Conservation (phyloP, 192 early-diverging fungal genomes). For the Fimicolochytrium jonesii region DNA sequence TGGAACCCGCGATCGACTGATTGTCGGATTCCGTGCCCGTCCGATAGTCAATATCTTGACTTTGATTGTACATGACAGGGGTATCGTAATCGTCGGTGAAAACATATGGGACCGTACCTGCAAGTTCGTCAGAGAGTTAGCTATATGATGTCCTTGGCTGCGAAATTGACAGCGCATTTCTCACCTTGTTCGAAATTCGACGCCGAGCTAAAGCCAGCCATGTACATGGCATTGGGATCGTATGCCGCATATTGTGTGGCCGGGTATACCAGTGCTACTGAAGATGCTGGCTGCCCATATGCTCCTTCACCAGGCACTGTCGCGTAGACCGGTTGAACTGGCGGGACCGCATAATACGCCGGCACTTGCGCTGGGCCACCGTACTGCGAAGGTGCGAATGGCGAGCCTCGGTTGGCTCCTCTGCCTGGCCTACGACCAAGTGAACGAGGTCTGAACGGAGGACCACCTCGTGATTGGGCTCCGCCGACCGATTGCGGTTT, state of each 20-base stretch:
- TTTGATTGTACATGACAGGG: background rate
- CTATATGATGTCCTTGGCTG: background rate
- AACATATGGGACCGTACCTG: background rate
- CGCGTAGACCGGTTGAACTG: too few relatives aligned
- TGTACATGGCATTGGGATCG: background rate
- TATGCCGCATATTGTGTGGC: background rate
- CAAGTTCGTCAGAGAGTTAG: background rate
- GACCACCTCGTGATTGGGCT: background rate
- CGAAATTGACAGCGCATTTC: background rate
- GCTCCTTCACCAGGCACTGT: background rate
- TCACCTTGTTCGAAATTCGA: background rate
- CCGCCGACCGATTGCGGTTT: background rate
- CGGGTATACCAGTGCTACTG: background rate
- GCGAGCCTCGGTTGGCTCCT: background rate
- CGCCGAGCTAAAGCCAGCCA: background rate
- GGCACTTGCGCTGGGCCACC: background rate
- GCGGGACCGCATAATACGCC: background rate
- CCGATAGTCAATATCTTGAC: background rate
- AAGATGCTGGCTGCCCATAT: background rate
- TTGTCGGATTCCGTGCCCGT: background rate
- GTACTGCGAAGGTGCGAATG: background rate
- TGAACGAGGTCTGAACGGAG: background rate
- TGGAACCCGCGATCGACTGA: conserved; percentile 13
- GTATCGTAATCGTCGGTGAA: background rate
- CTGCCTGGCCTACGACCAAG: background rate